A percentile compares a stretch with the other conserved stretches of the same genome.
phyloP scores from a whole-genome alignment of 345 rosid genomes.

The thale cress (Arabidopsis thaliana) region DNA sequence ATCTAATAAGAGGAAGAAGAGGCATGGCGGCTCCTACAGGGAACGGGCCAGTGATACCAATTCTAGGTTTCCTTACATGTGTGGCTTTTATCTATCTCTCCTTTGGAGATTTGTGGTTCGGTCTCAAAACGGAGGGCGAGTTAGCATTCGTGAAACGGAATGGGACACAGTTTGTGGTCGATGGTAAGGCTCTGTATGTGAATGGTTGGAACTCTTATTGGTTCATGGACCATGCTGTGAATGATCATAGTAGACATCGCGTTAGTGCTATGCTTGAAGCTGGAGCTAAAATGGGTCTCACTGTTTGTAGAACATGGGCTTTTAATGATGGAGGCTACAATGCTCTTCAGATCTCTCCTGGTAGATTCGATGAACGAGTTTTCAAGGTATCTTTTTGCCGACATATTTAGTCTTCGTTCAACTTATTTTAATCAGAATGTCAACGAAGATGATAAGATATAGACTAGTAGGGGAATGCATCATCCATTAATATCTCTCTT shows the following conservation, averaged over 20 bases:
- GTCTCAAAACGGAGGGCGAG: slow-evolving; percentile 42
- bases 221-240: slow-evolving; percentile 90
- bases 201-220: slow-evolving; percentile 98
- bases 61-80: slow-evolving; percentile 83
- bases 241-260: slow-evolving; percentile 64
- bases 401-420: background rate
- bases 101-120: slow-evolving; percentile 63
- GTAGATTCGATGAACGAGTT: slow-evolving; percentile 80
- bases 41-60: slow-evolving; percentile 66
- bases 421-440: slow-evolving; percentile 22
- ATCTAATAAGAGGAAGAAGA: slow-evolving; percentile 37
- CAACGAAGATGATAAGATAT: slow-evolving; percentile 18
- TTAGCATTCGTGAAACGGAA: slow-evolving; percentile 69
- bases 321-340: slow-evolving; percentile 91
- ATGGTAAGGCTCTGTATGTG: slow-evolving; percentile 64
- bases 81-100: slow-evolving; percentile 74
- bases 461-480: slow-evolving; percentile 14
- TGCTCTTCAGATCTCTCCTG: slow-evolving; percentile 94
- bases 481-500: background rate
- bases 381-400: slow-evolving; percentile 61
- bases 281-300: slow-evolving; percentile 90
- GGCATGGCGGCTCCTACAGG: slow-evolving; percentile 57
- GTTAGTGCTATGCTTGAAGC: slow-evolving; percentile 73
- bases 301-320: slow-evolving; percentile 98
- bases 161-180: slow-evolving; percentile 74